Evolutionary conservation across 2,329 filamentous ascomycete species (phyloP).

Genomic region (Calonectria crousiana): DNA sequence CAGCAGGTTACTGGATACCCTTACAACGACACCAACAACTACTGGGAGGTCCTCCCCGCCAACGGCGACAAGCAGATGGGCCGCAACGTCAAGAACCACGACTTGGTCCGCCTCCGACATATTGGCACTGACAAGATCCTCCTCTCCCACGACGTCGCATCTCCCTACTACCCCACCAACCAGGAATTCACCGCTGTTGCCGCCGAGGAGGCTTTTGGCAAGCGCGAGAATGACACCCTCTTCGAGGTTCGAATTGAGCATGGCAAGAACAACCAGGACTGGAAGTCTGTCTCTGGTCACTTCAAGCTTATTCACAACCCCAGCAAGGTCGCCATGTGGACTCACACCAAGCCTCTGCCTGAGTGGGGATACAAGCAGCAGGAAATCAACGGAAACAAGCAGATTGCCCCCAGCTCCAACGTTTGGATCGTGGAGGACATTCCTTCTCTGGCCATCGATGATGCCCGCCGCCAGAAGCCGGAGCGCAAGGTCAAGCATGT

Average conservation of each 20-base stretch:
- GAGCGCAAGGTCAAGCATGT: slow-evolving; percentile 84
- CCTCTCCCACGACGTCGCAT: slow-evolving; percentile 95
- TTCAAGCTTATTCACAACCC: slow-evolving; percentile 97
- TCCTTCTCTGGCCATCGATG: slow-evolving; percentile 79
- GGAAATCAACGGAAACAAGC: slow-evolving; percentile 99
- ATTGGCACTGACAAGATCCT: slow-evolving; percentile 87
- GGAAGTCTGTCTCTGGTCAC: slow-evolving; percentile 90
- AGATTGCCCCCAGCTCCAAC: slow-evolving; percentile 88
- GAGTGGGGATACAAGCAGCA: slow-evolving; percentile 98
- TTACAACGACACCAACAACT: slow-evolving; percentile 98
- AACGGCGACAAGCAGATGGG: slow-evolving; percentile 69
- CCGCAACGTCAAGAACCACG: slow-evolving; percentile 82
- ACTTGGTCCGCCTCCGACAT: slow-evolving; percentile 88
- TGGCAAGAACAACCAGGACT: slow-evolving; percentile 83
- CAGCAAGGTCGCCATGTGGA: slow-evolving; percentile 99
- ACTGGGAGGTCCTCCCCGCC: slow-evolving; percentile 91
- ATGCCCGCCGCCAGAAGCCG: slow-evolving; percentile 80
- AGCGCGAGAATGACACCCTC: slow-evolving; percentile 87
- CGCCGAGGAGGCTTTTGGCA: slow-evolving; percentile 77
- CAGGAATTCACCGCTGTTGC: slow-evolving; percentile 95
- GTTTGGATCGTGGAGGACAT: slow-evolving; percentile 96
- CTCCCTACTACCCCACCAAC: slow-evolving; percentile 95
- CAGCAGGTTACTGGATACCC: slow-evolving; percentile 99
- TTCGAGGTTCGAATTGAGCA: slow-evolving; percentile 94
- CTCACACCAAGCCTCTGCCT: slow-evolving; percentile 91